phyloP scores from a whole-genome alignment of 768 basidiomycete species.

The Erythrobasidium yunnanense region DNA sequence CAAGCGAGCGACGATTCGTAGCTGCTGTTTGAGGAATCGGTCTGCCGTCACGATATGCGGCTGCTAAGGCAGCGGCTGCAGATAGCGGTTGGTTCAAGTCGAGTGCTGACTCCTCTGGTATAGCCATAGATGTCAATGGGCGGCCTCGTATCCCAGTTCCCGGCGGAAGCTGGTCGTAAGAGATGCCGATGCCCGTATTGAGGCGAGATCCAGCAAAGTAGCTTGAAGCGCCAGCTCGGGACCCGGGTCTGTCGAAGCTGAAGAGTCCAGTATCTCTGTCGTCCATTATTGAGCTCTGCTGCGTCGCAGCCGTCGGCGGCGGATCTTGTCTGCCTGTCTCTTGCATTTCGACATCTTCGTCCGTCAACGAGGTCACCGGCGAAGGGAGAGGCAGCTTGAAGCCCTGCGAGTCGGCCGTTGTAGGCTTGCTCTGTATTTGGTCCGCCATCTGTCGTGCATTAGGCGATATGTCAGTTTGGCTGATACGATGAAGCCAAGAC shows the following conservation, averaged over 20 bases:
- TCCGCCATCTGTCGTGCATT: neutral
- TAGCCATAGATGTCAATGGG: conserved; percentile 7
- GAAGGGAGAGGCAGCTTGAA: conserved; percentile 16
- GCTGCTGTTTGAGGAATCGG: neutral
- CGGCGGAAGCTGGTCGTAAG: neutral
- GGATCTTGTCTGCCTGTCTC: neutral
- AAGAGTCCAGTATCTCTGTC: conserved; percentile 22
- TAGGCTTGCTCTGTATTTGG: neutral
- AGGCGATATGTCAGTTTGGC: too few relatives aligned
- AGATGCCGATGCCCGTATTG: conserved; percentile 1
- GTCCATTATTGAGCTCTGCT: neutral
- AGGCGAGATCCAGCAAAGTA: conserved; percentile 17
- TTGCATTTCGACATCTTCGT: neutral
- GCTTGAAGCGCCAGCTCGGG: conserved; percentile 6
- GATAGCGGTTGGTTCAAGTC: neutral
- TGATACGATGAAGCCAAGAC: too few relatives aligned
- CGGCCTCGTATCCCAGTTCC: neutral
- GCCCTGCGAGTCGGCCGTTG: neutral
- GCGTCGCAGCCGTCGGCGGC: conserved; percentile 2
- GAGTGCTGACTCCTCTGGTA: conserved; percentile 13
- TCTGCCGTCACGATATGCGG: conserved; percentile 19
- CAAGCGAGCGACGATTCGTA: neutral
- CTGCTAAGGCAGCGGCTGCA: conserved; percentile 15
- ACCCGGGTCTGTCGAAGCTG: conserved; percentile 18
- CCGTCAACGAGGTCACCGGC: neutral